Evolutionary conservation across 768 basidiomycete genomes (phyloP).

Genomic region (Leucocoprinus sp.): DNA sequence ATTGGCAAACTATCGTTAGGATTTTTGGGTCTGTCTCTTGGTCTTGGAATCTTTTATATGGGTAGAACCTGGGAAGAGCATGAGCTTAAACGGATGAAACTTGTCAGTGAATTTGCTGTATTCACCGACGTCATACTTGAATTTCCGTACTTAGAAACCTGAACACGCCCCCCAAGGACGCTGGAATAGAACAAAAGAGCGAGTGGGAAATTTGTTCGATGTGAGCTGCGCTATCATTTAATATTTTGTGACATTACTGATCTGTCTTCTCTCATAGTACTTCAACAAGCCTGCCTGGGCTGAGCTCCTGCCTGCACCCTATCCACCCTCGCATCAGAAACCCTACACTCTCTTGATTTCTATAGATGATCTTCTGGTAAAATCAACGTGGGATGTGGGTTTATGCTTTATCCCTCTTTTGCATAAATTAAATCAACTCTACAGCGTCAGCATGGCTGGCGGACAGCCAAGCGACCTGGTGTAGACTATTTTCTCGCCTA

Average conservation of each 20-base stretch:
- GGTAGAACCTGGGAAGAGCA: slow-evolving; percentile 75
- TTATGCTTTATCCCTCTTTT: background rate
- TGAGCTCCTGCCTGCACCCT: slow-evolving; percentile 82
- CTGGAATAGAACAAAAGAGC: slow-evolving; percentile 54
- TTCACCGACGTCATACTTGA: background rate
- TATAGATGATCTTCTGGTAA: slow-evolving; percentile 85
- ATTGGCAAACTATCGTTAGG: slow-evolving; percentile 48
- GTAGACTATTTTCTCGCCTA: slow-evolving; percentile 98
- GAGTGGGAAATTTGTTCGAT: slow-evolving; percentile 60
- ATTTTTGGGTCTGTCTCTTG: slow-evolving; percentile 46
- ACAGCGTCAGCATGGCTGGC: slow-evolving; percentile 90
- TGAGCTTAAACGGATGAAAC: slow-evolving; percentile 56
- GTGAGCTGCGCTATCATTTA: slow-evolving; percentile 35
- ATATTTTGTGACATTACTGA: background rate
- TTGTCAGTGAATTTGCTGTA: slow-evolving; percentile 33
- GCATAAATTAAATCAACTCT: background rate
- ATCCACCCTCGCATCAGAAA: slow-evolving; percentile 75
- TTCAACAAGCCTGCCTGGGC: slow-evolving; percentile 93
- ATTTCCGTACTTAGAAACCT: slow-evolving; percentile 33
- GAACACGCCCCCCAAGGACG: slow-evolving; percentile 55
- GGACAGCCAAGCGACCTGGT: slow-evolving; percentile 95
- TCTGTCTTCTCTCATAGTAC: slow-evolving; percentile 37
- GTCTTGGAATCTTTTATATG: slow-evolving; percentile 51
- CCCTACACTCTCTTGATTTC: slow-evolving; percentile 90
- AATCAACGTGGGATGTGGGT: slow-evolving; percentile 94